A percentile compares a stretch with the other conserved stretches of the same genome.
Conservation (phyloP, 2,329 filamentous ascomycete genomes). For the Akanthomyces dipterigenus region DNA sequence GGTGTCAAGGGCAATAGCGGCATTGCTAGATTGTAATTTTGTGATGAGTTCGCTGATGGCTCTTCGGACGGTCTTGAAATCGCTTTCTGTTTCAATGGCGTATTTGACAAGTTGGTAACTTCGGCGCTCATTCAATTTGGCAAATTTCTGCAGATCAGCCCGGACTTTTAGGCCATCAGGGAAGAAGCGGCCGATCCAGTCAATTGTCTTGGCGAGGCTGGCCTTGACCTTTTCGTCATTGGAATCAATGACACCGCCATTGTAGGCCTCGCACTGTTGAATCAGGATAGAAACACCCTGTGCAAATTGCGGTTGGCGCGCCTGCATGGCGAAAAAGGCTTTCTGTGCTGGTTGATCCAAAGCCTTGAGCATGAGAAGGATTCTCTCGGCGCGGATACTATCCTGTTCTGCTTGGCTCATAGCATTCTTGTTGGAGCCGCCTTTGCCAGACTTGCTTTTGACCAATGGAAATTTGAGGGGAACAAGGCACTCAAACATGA, state of each 20-base stretch:
- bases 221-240: slow-evolving; percentile 63
- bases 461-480: slow-evolving; percentile 76
- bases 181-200: slow-evolving; percentile 66
- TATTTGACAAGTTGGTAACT: slow-evolving; percentile 86
- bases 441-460: slow-evolving; percentile 55
- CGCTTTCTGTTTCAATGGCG: slow-evolving; percentile 74
- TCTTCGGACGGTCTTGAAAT: slow-evolving; percentile 85
- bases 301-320: slow-evolving; percentile 67
- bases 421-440: slow-evolving; percentile 39
- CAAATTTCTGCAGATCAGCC: slow-evolving; percentile 81
- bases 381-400: slow-evolving; percentile 73
- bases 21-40: slow-evolving; percentile 63
- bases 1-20: slow-evolving; percentile 66
- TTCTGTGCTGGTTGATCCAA: slow-evolving; percentile 72
- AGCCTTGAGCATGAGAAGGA: slow-evolving; percentile 72
- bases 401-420: slow-evolving; percentile 58
- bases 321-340: slow-evolving; percentile 83
- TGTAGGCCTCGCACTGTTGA: slow-evolving; percentile 79
- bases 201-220: slow-evolving; percentile 65
- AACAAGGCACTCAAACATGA: slow-evolving; percentile 81
- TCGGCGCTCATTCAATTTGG: slow-evolving; percentile 82
- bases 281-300: slow-evolving; percentile 71
- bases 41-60: slow-evolving; percentile 87
- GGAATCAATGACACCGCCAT: slow-evolving; percentile 75
- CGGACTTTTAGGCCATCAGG: slow-evolving; percentile 68